phyloP scores from a whole-genome alignment of 257 asterid genomes.

The Petunia secreta region DNA sequence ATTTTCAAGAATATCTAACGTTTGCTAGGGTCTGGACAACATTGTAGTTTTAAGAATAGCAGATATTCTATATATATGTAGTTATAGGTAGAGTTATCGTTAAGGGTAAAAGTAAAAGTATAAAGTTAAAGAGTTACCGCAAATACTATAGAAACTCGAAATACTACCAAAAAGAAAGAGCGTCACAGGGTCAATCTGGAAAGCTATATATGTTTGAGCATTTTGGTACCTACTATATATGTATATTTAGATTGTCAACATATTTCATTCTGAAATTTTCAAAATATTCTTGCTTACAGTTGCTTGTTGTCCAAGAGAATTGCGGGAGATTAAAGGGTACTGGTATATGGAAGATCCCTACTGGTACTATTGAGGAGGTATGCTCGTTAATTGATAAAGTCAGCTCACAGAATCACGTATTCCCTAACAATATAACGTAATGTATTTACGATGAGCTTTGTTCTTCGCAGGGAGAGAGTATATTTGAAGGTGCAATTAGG shows the following conservation, averaged over 20 bases:
- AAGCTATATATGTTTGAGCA: background rate
- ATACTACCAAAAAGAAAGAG: background rate
- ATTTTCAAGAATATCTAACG: background rate
- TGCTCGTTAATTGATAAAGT: background rate
- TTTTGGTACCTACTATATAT: background rate
- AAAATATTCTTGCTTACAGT: constrained; percentile 37
- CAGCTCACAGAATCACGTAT: background rate
- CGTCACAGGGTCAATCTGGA: background rate
- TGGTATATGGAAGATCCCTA: constrained; percentile 81
- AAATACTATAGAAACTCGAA: background rate
- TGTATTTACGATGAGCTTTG: background rate
- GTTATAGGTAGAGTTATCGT: background rate
- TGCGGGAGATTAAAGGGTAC: constrained; percentile 54
- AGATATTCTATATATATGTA: background rate
- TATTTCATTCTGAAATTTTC: background rate
- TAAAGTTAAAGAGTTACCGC: background rate
- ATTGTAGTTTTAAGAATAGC: background rate
- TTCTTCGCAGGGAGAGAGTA: constrained; percentile 67
- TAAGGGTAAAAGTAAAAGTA: background rate
- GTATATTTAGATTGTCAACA: background rate
- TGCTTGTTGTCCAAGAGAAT: constrained; percentile 81
- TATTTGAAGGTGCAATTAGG: constrained; percentile 63
- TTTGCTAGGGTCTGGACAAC: background rate
- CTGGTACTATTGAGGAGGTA: constrained; percentile 76
- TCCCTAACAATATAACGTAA: no score